Evolutionary conservation across 2,329 filamentous ascomycete species (phyloP), one percentile per base, ranked within the genome.

Genomic region (Erysiphe neolycopersici): DNA sequence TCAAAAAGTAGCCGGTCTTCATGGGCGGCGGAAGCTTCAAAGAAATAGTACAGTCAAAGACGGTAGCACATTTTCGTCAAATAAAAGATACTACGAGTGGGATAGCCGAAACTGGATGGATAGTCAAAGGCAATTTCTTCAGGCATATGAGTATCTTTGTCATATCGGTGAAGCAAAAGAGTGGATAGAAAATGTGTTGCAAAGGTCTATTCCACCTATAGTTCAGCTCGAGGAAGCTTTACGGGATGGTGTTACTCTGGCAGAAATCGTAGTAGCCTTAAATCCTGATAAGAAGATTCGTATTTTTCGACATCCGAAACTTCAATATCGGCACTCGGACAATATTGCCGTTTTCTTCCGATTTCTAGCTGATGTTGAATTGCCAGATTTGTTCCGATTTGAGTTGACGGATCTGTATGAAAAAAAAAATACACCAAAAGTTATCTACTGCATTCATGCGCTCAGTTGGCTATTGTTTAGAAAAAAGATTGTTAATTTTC

Each of bases 381-480:
- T 98, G 3, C 89, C 89, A 1, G 91, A 98, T 53, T 69, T 98
- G 16, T 98, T 98, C 59, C 76, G 87, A 45, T 98, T 98, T 59
- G 89, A 98, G 59, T 67, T 95, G 39, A 92, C 95, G 49, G 89
- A 98, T 60, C 64, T 98, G 12, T 98, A 98, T 63, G 91, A 98
- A 61, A 98, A 95, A 66, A 98, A 98, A 62, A 98, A 98, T 54
- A 91, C 95, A 1, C 89, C 89, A 4, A 98, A 95, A 60, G 91
- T 95, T 57, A 98, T 98, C 48, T 92, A 98, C 62, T 98, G 89
- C 57, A 89, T 98, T 43, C 89, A 98, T 55, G 89, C 89, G 0
- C 65, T 98, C 16, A 95, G 87, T 58, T 98, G 87, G 84, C 68
- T 98, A n/a, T 67, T 98, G 11, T 94, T 82, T 60, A 78, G 89